Base-by-base conservation (phyloP, 2,329 filamentous ascomycete genomes). In the Rutstroemia sp. region DNA sequence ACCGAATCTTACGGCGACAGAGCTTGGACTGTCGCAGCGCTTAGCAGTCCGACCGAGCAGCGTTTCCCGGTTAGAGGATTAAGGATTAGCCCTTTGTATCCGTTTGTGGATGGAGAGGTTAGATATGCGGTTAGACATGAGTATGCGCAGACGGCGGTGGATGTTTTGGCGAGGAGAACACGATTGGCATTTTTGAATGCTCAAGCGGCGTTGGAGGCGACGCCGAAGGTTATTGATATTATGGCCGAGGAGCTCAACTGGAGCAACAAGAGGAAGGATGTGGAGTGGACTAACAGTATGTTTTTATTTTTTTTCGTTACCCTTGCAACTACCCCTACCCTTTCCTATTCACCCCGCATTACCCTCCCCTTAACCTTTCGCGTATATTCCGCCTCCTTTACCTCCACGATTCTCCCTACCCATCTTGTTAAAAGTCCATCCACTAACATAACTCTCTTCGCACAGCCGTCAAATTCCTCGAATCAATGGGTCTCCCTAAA, bases 21-120 rank as follows among this genome's bases (percentile, higher is more conserved):
- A 57, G 90, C 92, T 19, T 96, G 92, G 92, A 87, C 87, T 16
- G 90, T 96, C 21, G 91, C 89, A 8, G 82, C 88, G 1, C 78
- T 96, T 48, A 92, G 88, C 64, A 77, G 80, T 16, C 84, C 88
- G 0, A 95, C 90, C 0, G 81, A 88, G 57, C 75, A 84, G 65
- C 84, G 90, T 50, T 96, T 91, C 77, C 91, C 92, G 3, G 86
- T 91, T 34, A 81, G 89, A 51, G 91, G 91, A 56, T 82, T 88
- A 72, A 86, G 89, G 60, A 87, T 96, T 60, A 87, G 87, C 3
- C 73, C 80, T 16, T 77, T 95, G 27, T 96, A 96, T 72, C 90
- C 92, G 14, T 96, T 94, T 71, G 83, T 96, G 25, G 92, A 96
- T 67, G 91, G 91, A 49, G 92, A 97, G 74, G 80, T 96, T 42